These are phyloP conservation scores for Coprinopsis cinerea DNA, from an alignment of 768 basidiomycete genomes.

Conservation along the genomic window DNA sequence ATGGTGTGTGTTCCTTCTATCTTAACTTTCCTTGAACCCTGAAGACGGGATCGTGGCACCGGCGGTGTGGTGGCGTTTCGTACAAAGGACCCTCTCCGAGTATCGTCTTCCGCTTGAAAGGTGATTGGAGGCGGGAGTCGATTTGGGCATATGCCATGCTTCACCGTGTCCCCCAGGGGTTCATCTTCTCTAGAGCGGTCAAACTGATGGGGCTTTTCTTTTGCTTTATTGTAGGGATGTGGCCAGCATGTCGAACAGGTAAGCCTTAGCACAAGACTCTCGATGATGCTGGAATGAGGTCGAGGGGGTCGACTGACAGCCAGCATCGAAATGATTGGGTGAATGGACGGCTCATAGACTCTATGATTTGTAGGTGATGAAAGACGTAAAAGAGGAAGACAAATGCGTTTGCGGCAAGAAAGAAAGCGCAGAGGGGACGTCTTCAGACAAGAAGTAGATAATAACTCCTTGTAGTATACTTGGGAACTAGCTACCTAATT, in stretches of 20 bases:
- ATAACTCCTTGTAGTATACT: conserved; percentile 14
- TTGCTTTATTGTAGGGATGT: conserved; percentile 51
- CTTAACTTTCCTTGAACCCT: background rate
- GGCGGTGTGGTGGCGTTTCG: too few species aligned
- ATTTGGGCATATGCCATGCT: background rate
- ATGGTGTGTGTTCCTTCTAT: conserved; percentile 34
- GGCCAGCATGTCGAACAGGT: conserved; percentile 61
- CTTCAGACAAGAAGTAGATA: conserved; percentile 11
- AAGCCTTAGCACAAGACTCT: conserved; percentile 23
- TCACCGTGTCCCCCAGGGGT: background rate
- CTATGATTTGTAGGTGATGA: conserved; percentile 38
- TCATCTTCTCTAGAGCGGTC: too few species aligned
- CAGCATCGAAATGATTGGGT: too few species aligned
- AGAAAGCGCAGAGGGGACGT: conserved; percentile 1
- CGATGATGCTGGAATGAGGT: too few species aligned
- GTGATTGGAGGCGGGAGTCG: too few species aligned
- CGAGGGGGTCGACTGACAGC: conserved; percentile 13
- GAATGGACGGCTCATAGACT: too few species aligned
- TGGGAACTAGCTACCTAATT: too few species aligned
- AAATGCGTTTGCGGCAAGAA: conserved; percentile 33
- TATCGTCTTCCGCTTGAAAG: too few species aligned
- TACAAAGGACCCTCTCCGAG: too few species aligned
- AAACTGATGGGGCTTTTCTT: too few species aligned
- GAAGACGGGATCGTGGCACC: too few species aligned
- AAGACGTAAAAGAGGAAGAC: conserved; percentile 39